Evolutionary conservation across 2,329 filamentous ascomycete species (phyloP).

Genomic region (Helminthosporium solani): DNA sequence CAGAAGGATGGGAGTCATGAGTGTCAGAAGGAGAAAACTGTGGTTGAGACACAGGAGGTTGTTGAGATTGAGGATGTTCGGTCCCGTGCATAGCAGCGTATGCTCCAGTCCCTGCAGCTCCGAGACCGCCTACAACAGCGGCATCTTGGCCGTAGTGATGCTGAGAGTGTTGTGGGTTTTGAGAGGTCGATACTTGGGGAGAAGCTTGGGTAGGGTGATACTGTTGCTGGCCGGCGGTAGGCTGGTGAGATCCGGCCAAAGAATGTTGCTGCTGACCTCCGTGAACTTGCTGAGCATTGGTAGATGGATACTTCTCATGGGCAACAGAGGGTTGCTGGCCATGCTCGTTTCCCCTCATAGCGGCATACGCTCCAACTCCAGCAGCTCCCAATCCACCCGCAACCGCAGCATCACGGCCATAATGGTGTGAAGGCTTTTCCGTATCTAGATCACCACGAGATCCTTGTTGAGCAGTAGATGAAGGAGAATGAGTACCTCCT

Average conservation of each 20-base stretch:
- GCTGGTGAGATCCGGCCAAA: no score
- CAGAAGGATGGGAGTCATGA: neutral
- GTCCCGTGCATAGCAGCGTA: slow-evolving; percentile 8
- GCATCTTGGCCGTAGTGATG: slow-evolving; percentile 28
- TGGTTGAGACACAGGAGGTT: no score
- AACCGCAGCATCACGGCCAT: slow-evolving; percentile 26
- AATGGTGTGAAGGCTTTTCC: slow-evolving; percentile 15
- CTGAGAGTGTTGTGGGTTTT: slow-evolving; percentile 1
- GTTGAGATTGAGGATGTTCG: slow-evolving; percentile 1
- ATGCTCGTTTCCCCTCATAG: slow-evolving; percentile 3
- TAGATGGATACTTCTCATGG: neutral
- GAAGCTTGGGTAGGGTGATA: neutral
- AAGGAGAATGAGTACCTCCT: slow-evolving; percentile 6
- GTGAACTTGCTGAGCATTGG: neutral
- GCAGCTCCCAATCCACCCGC: slow-evolving; percentile 18
- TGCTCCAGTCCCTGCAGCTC: slow-evolving; percentile 14
- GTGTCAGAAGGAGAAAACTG: no score
- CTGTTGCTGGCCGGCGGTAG: neutral
- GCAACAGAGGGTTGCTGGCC: neutral
- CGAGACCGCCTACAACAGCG: slow-evolving; percentile 19
- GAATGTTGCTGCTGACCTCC: neutral
- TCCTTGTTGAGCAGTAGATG: neutral
- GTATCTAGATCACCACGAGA: neutral
- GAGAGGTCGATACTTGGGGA: neutral
- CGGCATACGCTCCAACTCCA: slow-evolving; percentile 13